Evolutionary conservation across 139 green algal species (phyloP).

Genomic region (Tetraselmis striata): DNA sequence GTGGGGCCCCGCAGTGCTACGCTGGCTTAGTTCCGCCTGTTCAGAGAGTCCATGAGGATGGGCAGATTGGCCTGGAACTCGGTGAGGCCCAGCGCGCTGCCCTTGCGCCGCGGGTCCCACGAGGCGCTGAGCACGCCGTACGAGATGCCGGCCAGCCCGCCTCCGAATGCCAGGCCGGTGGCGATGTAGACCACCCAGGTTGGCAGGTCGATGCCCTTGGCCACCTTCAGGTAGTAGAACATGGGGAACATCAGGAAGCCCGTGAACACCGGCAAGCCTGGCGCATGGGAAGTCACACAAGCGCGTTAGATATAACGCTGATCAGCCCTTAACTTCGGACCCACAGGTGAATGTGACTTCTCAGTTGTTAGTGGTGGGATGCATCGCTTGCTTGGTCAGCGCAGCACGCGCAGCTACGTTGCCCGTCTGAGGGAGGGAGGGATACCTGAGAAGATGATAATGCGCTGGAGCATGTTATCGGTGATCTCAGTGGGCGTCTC

Average conservation of each 20-base stretch:
- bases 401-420: too few species aligned
- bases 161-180: slow-evolving; percentile 58
- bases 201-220: slow-evolving; percentile 51
- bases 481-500: slow-evolving; percentile 16
- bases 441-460: slow-evolving; percentile 48
- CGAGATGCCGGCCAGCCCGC: slow-evolving; percentile 61
- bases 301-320: too few species aligned
- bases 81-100: slow-evolving; percentile 37
- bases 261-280: slow-evolving; percentile 1
- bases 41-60: slow-evolving; percentile 30
- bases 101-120: slow-evolving; percentile 59
- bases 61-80: slow-evolving; percentile 56
- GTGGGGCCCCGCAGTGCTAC: too few species aligned
- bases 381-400: too few species aligned
- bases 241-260: slow-evolving; percentile 52
- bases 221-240: slow-evolving; percentile 69
- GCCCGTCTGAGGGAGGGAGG: background rate
- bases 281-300: background rate
- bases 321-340: too few species aligned
- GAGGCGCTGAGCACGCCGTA: slow-evolving; percentile 63
- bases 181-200: slow-evolving; percentile 55
- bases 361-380: too few species aligned
- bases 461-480: slow-evolving; percentile 66
- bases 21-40: background rate
- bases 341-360: too few species aligned